Percentiles rank a stretch among this genome's conserved stretches.
Conservation (phyloP, 768 basidiomycete species). For the Boletus bicolor region DNA sequence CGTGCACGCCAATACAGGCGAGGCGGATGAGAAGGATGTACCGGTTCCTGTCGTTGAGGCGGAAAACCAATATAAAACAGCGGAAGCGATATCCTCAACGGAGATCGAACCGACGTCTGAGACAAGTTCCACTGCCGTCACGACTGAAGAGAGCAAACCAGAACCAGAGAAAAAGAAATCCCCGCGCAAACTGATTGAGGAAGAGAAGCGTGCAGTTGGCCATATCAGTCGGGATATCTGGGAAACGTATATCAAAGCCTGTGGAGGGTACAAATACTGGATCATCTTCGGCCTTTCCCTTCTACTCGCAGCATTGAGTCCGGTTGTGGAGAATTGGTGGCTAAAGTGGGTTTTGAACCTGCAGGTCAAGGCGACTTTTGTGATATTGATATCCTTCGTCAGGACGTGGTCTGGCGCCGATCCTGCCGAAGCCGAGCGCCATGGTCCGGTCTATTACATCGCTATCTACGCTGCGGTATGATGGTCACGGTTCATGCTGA, state of each 20-base stretch:
- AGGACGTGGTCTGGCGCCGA: slow-evolving; percentile 58
- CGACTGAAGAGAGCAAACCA: slow-evolving; percentile 34
- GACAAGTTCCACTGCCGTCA: slow-evolving; percentile 42
- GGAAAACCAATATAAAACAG: slow-evolving; percentile 3
- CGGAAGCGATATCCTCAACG: slow-evolving; percentile 21
- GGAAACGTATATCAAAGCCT: slow-evolving; percentile 52
- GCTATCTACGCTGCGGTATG: slow-evolving; percentile 64
- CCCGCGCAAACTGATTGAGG: slow-evolving; percentile 82
- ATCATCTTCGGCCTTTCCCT: slow-evolving; percentile 49
- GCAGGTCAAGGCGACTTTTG: neutral
- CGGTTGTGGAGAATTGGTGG: slow-evolving; percentile 75
- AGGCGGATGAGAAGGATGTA: slow-evolving; percentile 42
- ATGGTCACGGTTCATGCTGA: neutral
- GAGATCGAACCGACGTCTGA: slow-evolving; percentile 34
- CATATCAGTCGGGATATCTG: slow-evolving; percentile 66
- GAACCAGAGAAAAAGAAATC: slow-evolving; percentile 49
- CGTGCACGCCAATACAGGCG: slow-evolving; percentile 52
- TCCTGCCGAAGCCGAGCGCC: slow-evolving; percentile 36
- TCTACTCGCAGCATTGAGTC: slow-evolving; percentile 55
- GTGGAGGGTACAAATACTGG: slow-evolving; percentile 57
- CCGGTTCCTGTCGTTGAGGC: slow-evolving; percentile 11
- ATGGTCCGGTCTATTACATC: slow-evolving; percentile 47
- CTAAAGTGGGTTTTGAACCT: slow-evolving; percentile 39
- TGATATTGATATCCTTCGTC: slow-evolving; percentile 22
- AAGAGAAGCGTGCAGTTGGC: slow-evolving; percentile 75